These are phyloP conservation scores for Pelargonium citronellum DNA, from an alignment of 441 rosid species.

Conservation along the genomic window DNA sequence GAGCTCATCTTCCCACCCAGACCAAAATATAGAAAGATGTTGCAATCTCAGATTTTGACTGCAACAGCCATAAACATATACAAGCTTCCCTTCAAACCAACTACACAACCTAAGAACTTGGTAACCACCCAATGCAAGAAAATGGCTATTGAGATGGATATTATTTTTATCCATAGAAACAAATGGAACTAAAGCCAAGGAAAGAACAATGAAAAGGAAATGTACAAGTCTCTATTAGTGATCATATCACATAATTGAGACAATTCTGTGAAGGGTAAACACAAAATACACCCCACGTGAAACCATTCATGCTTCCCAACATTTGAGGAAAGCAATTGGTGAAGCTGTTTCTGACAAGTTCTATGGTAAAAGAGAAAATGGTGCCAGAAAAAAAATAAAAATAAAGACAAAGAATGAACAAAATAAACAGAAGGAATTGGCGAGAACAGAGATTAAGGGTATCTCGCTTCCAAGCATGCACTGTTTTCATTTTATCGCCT, in stretches of 20 bases:
- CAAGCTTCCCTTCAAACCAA: no score
- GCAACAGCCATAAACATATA: no score
- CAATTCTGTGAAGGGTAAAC: neutral
- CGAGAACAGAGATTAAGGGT: neutral
- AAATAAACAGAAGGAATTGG: constrained; percentile 13
- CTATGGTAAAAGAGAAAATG: constrained; percentile 8
- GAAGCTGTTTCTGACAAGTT: constrained; percentile 14
- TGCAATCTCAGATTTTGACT: no score
- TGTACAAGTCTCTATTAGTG: neutral
- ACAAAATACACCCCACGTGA: constrained; percentile 1
- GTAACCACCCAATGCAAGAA: no score
- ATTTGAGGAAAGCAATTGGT: constrained; percentile 28
- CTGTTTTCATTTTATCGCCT: constrained; percentile 28
- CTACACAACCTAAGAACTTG: no score
- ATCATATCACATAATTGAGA: neutral
- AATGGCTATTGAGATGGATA: no score
- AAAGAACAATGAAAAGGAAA: neutral
- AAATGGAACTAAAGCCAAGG: neutral
- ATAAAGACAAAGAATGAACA: constrained; percentile 13
- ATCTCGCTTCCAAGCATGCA: constrained; percentile 6
- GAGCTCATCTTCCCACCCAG: no score
- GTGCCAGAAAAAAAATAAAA: constrained; percentile 24
- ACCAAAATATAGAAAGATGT: no score
- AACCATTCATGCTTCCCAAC: constrained; percentile 31
- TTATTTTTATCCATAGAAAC: neutral